A percentile compares a stretch with the other conserved stretches of the same genome.
These are phyloP conservation scores for Kalmanozyma brasiliensis DNA, from an alignment of 1,284 basidiomycete genomes.

Conservation along the genomic window DNA sequence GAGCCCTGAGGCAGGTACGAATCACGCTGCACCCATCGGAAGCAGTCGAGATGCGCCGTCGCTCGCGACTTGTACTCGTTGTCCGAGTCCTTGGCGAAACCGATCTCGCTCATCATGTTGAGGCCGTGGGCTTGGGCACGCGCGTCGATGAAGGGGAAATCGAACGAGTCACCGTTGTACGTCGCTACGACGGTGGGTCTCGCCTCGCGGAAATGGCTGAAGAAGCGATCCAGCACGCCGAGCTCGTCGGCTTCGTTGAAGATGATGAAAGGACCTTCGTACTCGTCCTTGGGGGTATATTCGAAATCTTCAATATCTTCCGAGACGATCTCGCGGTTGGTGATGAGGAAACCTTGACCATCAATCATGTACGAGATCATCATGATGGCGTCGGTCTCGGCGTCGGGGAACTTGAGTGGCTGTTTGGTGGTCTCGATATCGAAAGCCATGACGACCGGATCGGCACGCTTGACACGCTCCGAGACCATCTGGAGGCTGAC, in stretches of 20 bases:
- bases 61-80: constrained; percentile 93
- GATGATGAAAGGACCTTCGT: constrained; percentile 94
- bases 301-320: constrained; percentile 99
- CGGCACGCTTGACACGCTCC: constrained; percentile 95
- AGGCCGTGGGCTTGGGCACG: constrained; percentile 88
- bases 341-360: constrained; percentile 96
- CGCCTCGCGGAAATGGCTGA: constrained; percentile 89
- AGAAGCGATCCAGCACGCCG: constrained; percentile 77
- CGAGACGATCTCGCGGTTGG: constrained; percentile 94
- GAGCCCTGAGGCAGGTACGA: constrained; percentile 99
- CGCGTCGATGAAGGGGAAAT: constrained; percentile 97
- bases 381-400: constrained; percentile 96
- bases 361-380: constrained; percentile 99
- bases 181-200: constrained; percentile 97
- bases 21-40: constrained; percentile 99
- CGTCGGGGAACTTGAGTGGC: constrained; percentile 97
- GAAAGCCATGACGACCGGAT: constrained; percentile 98
- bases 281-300: constrained; percentile 97
- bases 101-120: constrained; percentile 95
- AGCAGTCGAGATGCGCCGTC: constrained; percentile 99
- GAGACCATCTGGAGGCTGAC: constrained; percentile 79
- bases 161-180: constrained; percentile 99
- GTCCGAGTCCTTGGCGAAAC: constrained; percentile 89
- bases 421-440: constrained; percentile 99
- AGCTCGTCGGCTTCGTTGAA: constrained; percentile 97